Evolutionary conservation across 2,329 filamentous ascomycete species (phyloP).

Genomic region (Aspergillus sp.): DNA sequence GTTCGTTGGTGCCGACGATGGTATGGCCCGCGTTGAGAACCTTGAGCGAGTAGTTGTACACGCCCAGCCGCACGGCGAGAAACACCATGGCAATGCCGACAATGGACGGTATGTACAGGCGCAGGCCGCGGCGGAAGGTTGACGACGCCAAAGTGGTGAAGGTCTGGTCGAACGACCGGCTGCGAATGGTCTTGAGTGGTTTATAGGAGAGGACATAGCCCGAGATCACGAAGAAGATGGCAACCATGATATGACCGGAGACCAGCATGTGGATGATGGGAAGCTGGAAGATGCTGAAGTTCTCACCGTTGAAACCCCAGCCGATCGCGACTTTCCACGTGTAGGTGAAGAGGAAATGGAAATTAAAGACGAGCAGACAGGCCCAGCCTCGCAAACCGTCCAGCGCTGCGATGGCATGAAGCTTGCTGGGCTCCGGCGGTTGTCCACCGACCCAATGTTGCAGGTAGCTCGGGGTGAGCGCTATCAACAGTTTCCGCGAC

Average conservation of each 20-base stretch:
- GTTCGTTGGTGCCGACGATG: constrained; percentile 41
- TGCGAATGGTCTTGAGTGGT: constrained; percentile 39
- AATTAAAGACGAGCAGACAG: constrained; percentile 46
- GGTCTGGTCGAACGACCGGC: constrained; percentile 36
- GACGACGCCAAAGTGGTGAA: constrained; percentile 41
- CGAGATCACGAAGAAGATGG: constrained; percentile 49
- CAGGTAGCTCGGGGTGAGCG: constrained; percentile 36
- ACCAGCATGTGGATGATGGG: constrained; percentile 43
- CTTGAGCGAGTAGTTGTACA: constrained; percentile 36
- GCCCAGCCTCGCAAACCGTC: constrained; percentile 45
- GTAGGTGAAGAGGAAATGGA: constrained; percentile 45
- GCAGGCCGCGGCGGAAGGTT: constrained; percentile 43
- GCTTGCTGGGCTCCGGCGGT: constrained; percentile 24
- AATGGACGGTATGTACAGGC: constrained; percentile 43
- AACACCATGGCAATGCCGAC: constrained; percentile 40
- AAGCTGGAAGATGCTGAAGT: constrained; percentile 40
- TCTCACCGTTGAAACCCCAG: constrained; percentile 40
- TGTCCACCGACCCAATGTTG: constrained; percentile 32
- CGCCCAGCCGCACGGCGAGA: constrained; percentile 41
- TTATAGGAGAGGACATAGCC: constrained; percentile 48
- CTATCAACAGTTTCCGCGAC: constrained; percentile 25
- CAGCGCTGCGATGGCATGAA: constrained; percentile 39
- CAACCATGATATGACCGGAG: constrained; percentile 47
- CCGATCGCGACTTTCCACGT: constrained; percentile 40
- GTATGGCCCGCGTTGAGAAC: constrained; percentile 37